A percentile compares a stretch with the other conserved stretches of the same genome.
phyloP scores from a whole-genome alignment of 2,329 filamentous ascomycete genomes.

The Colletotrichum acutatum region DNA sequence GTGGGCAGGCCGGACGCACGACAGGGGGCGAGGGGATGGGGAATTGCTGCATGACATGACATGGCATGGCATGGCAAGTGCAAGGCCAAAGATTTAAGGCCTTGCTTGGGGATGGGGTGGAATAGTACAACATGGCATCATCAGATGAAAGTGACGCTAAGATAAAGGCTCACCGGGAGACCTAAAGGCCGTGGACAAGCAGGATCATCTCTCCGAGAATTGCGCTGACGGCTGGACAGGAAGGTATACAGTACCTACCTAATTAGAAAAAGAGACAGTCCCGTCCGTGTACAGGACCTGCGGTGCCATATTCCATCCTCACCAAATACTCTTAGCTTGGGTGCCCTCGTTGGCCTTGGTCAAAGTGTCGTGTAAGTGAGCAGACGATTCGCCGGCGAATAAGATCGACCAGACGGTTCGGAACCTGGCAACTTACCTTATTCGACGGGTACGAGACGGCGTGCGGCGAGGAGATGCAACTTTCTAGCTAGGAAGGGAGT shows the following conservation, averaged over 20 bases:
- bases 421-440: not conserved
- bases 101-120: not conserved
- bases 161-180: not conserved
- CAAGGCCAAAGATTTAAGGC: not conserved
- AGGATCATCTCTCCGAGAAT: not conserved
- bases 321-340: not conserved
- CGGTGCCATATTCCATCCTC: not conserved
- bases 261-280: not conserved
- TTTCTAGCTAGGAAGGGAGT: conserved; percentile 26
- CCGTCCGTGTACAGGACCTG: not conserved
- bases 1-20: conserved; percentile 26
- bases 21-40: conserved; percentile 13
- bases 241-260: too few species aligned
- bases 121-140: not conserved
- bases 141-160: conserved; percentile 3
- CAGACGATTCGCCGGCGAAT: not conserved
- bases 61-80: conserved; percentile 3
- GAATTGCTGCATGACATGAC: conserved; percentile 10
- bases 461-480: conserved; percentile 45
- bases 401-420: not conserved
- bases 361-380: not conserved
- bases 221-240: not conserved
- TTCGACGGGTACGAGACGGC: conserved; percentile 6
- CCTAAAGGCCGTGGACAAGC: not conserved
- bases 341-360: not conserved